Base-by-base conservation (phyloP, 2,329 filamentous ascomycete species). In the Metarhizium anisopliae region DNA sequence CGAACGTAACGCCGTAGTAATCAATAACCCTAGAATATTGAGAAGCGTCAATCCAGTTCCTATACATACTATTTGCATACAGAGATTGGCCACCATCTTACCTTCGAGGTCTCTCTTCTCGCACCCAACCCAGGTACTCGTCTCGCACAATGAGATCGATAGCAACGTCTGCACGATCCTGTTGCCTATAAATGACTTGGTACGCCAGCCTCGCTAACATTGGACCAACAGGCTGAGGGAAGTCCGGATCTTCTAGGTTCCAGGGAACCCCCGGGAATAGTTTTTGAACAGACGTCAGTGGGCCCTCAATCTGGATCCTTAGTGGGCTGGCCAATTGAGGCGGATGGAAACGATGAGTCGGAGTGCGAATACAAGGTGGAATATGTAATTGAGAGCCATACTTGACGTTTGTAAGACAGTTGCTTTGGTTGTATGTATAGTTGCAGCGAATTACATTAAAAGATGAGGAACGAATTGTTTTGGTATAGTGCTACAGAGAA, bases 1-100 rank as follows among this genome's bases (percentile, higher is more conserved):
- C 70, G 58, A 76, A 75, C 18, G 70, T 73, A 45, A 74, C 68
- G 35, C 70, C 66, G 56, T 74, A 73, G 25, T 30, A 49, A 13
- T 49, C 45, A 11, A 30, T 30, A 25, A 25, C 25, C 25, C 25
- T 25, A 4, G 4, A 25, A 25, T 25, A 25, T 25, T 4, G 25
- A 4, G 25, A 25, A 25, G 4, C 25, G 25, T 25, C 25, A 25
- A 25, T 25, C 25, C 25, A 25, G 25, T 25, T 25, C 25, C 25
- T 25, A 25, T 25, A 25, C 25, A 1, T 25, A 25, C 25, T 4
- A 25, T 25, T 25, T 25, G 25, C 25, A 25, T 25, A 4, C 4
- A 25, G 25, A 25, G 25, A 4, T 4, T 4, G 25, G 4, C 25
- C 4, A 25, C 25, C 25, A 25, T 25, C 36, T 40, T 14, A 40